These are phyloP conservation scores for Cryptosporidium ubiquitum DNA, from an alignment of 169 alveolate genomes.

Conservation along the genomic window DNA sequence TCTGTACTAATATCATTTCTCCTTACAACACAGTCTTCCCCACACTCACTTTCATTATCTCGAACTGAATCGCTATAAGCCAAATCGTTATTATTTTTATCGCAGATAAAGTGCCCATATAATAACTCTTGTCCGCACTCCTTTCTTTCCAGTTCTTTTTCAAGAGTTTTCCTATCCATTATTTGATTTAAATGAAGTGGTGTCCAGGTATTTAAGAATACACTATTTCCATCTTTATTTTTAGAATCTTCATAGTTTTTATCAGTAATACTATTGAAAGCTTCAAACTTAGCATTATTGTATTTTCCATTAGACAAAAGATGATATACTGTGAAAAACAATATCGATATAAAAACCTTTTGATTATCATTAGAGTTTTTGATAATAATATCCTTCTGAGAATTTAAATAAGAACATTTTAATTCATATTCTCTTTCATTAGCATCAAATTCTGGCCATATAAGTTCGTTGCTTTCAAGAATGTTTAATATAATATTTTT, in stretches of 20 bases:
- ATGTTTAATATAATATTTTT: slow-evolving; percentile 6
- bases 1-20: background rate
- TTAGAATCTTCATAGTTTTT: slow-evolving; percentile 41
- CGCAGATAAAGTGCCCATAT: slow-evolving; percentile 71
- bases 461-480: slow-evolving; percentile 6
- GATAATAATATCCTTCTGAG: background rate
- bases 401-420: slow-evolving; percentile 33
- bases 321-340: slow-evolving; percentile 10
- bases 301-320: slow-evolving; percentile 11
- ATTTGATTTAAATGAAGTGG: slow-evolving; percentile 83
- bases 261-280: slow-evolving; percentile 11
- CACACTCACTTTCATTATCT: slow-evolving; percentile 8
- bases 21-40: background rate
- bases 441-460: slow-evolving; percentile 32
- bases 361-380: background rate
- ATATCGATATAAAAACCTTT: slow-evolving; percentile 25
- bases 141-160: slow-evolving; percentile 76
- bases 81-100: slow-evolving; percentile 2
- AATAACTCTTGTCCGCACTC: slow-evolving; percentile 75
- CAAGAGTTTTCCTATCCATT: slow-evolving; percentile 78
- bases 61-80: slow-evolving; percentile 36
- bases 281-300: slow-evolving; percentile 6
- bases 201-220: slow-evolving; percentile 82
- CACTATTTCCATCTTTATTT: slow-evolving; percentile 77
- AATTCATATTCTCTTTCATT: slow-evolving; percentile 39